Base-by-base conservation (phyloP, 495 filamentous ascomycete genomes). In the Xylona heveae region DNA sequence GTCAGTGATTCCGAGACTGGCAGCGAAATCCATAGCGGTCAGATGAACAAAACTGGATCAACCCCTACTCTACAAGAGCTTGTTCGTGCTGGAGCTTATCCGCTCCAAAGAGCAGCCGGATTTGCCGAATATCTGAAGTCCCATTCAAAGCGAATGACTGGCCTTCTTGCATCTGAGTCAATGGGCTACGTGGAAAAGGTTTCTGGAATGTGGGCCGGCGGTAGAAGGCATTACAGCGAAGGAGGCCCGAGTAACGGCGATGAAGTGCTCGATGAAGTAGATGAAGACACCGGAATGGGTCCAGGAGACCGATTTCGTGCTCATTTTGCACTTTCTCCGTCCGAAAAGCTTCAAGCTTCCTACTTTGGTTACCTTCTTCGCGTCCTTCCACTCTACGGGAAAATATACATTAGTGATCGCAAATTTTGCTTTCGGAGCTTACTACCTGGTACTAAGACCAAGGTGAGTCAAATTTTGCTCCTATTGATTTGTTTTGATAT, bases 131-230 rank as follows among this genome's bases (percentile, higher is more conserved):
- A 78, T 47, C 55, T 95, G 42, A 77, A 73, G 44, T 71, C 61
- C 34, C 68, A 74, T 10, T 73, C 69, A 17, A 77, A 74, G 35
- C 67, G 71, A 24, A 83, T 95, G 73, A 84, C 81, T 37, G 80
- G 57, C 35, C 59, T 94, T 17, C 48, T 97, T 15, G 82, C 90
- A 19, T 79, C 76, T 2, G 83, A 94, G 45, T 90, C 88, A 2
- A 95, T 93, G 80, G 81, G 81, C 12, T 97, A 97, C 48, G 71
- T 93, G 19, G 85, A 91, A 42, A 93, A 93, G 46, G 84, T 95
- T 0, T 93, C 84, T 3, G 88, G 82, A 23, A 95, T 95, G 79
- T 90, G 88, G 77, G 74, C 80, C 35, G 88, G 88, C 19, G 79
- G 80, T 12, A 73, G 74, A 45, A 78, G 71, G 43, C 88, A 97